Base-by-base conservation (phyloP, 2,329 filamentous ascomycete genomes). In the Neopestalotiopsis sp. region DNA sequence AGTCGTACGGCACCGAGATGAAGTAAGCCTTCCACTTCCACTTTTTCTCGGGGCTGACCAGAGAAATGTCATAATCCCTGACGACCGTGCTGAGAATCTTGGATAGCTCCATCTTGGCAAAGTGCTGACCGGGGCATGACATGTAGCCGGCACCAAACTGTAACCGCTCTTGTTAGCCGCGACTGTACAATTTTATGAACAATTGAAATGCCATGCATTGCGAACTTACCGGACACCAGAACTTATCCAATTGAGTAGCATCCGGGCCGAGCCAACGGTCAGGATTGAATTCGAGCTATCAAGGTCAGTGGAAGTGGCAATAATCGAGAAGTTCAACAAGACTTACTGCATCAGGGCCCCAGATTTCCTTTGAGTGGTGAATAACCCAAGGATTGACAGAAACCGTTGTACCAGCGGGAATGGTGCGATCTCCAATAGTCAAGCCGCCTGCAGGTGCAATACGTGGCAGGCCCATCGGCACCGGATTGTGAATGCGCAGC, bases 61-160 rank as follows among this genome's bases (percentile, higher is more conserved):
- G 71, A 42, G 74, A 68, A 58, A 81, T 72, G 1, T 80, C 76
- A 65, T 76, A 81, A 58, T 81, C 77, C 9, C 76, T 71, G 2
- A 80, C 57, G 9, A 81, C 61, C 4, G 76, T 79, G 1, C 78
- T 74, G 2, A 74, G 67, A n/a, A 79, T 70, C 70, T 83, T 81
- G 24, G 71, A 74, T 5, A 81, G 68, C 71, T 82, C 76, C 42
- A 82, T 70, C 58, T 77, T 74, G 9, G 79, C 79, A 5, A 82
- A 73, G 56, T 81, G 76, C 20, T 76, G 76, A 0, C 80, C 80
- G 20, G 77, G 76, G 62, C 79, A 82, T 57, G 74, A 72, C 30
- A 76, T 77, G 56, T 81, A 81, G 7, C 81, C 79, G 5, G 77
- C 77, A 28, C 79, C 79, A 70, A 79, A 82, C 69, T 68, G 24